Evolutionary conservation across 768 basidiomycete genomes (phyloP).

Genomic region (Podaxis rugospora): DNA sequence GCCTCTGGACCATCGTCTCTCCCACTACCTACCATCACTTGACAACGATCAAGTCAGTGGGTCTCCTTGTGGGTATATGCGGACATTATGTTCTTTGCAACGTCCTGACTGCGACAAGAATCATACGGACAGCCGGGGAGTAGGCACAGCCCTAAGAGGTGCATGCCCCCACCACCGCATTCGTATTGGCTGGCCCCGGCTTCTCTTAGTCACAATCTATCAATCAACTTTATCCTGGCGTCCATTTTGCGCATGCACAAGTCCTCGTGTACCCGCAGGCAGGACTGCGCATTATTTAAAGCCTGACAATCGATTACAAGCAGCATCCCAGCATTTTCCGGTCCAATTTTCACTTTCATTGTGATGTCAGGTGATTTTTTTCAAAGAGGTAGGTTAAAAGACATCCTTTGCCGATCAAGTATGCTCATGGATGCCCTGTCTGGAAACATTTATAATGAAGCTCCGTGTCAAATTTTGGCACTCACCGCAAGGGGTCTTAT

Average conservation of each 20-base stretch:
- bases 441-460: neutral
- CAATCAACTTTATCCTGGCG: neutral
- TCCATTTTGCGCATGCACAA: neutral
- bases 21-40: neutral
- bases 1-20: neutral
- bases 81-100: neutral
- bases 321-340: neutral
- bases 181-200: neutral
- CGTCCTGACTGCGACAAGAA: neutral
- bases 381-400: neutral
- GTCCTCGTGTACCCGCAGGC: neutral
- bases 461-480: neutral
- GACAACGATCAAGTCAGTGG: neutral
- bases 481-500: neutral
- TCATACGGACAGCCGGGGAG: neutral
- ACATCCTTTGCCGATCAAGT: neutral
- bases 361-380: neutral
- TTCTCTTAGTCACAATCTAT: neutral
- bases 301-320: neutral
- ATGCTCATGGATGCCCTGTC: neutral
- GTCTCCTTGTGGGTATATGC: neutral
- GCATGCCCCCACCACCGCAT: neutral
- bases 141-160: neutral
- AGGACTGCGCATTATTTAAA: neutral
- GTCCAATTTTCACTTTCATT: neutral